Conservation (phyloP, 192 early-diverging fungal genomes). For the Umbelopsis ramanniana region DNA sequence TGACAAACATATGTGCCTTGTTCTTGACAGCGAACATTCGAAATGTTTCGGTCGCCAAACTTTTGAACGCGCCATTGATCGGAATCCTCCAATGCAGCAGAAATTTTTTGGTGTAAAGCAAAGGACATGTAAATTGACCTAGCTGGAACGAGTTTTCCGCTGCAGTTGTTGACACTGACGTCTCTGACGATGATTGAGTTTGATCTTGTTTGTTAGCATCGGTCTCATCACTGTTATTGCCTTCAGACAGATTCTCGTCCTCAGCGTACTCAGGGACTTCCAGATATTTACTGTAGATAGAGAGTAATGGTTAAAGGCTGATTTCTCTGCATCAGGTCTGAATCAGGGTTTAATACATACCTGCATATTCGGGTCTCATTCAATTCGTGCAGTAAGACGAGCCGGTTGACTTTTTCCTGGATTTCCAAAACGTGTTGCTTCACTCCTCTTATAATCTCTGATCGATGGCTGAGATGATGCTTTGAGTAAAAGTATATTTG, state of each 20-base stretch:
- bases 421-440: conserved; percentile 54
- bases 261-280: conserved; percentile 46
- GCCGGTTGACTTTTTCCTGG: conserved; percentile 65
- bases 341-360: too few species aligned
- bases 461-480: conserved; percentile 46
- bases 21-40: conserved; percentile 68
- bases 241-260: conserved; percentile 39
- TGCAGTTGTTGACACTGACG: neutral
- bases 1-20: conserved; percentile 73
- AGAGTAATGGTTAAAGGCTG: neutral
- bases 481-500: conserved; percentile 75
- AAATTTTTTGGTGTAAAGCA: conserved; percentile 64
- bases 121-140: conserved; percentile 73
- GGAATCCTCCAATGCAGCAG: conserved; percentile 75
- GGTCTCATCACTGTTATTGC: conserved; percentile 28
- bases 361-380: conserved; percentile 67
- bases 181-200: neutral
- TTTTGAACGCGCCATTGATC: conserved; percentile 66
- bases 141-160: conserved; percentile 35
- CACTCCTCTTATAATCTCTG: conserved; percentile 53
- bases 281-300: conserved; percentile 50
- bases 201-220: neutral
- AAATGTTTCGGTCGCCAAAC: conserved; percentile 54
- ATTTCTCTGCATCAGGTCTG: too few species aligned
- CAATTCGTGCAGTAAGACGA: conserved; percentile 63